Evolutionary conservation across 768 basidiomycete species (phyloP).

Genomic region (Gymnopilus dilepis): DNA sequence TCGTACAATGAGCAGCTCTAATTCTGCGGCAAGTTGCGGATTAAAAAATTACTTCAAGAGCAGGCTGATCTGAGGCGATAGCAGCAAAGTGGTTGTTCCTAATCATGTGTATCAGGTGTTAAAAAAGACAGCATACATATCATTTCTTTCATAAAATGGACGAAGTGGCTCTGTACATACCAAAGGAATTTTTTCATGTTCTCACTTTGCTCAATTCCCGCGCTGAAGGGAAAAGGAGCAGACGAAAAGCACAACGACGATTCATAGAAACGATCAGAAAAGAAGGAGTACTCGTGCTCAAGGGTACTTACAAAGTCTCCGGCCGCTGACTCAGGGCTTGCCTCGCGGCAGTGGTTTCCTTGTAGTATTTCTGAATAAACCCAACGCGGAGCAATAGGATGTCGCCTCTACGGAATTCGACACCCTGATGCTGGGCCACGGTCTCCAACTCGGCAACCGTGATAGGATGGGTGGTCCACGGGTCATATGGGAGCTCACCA

Average conservation of each 20-base stretch:
- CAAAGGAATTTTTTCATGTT: constrained; percentile 79
- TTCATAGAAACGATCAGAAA: neutral
- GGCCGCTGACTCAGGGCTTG: constrained; percentile 45
- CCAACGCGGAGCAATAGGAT: constrained; percentile 66
- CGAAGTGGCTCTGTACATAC: constrained; percentile 36
- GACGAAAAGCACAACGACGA: neutral
- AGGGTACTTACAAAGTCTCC: constrained; percentile 57
- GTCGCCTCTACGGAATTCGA: constrained; percentile 62
- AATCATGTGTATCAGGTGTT: neutral
- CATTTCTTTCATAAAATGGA: neutral
- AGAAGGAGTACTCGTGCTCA: neutral
- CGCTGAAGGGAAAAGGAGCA: constrained; percentile 41
- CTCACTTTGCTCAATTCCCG: constrained; percentile 70
- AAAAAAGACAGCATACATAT: neutral
- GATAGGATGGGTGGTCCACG: constrained; percentile 61
- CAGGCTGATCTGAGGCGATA: constrained; percentile 69
- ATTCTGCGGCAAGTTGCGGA: neutral
- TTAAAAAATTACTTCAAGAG: constrained; percentile 59
- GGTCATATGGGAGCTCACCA: constrained; percentile 58
- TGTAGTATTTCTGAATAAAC: constrained; percentile 62
- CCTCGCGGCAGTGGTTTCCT: constrained; percentile 46
- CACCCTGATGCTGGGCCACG: constrained; percentile 62
- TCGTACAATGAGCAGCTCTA: neutral
- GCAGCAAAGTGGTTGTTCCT: constrained; percentile 81
- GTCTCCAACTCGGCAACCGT: constrained; percentile 60